Conservation (phyloP, 108 stramenopile species). For the Chaetoceros muelleri region DNA sequence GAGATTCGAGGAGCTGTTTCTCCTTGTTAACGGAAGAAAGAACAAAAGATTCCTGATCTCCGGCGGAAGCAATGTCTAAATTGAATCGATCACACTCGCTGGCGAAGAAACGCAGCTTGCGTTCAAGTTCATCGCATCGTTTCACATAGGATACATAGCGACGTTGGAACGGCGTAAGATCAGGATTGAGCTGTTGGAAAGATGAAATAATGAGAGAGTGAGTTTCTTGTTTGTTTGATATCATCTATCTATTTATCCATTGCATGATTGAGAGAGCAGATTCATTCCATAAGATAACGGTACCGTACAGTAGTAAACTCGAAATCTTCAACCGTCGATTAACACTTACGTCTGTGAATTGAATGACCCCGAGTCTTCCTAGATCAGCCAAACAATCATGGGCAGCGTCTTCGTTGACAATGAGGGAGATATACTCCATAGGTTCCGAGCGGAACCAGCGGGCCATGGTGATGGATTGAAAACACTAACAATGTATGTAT, state of each 20-base stretch:
- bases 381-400: slow-evolving; percentile 89
- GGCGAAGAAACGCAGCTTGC: slow-evolving; percentile 89
- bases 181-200: slow-evolving; percentile 74
- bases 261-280: no score
- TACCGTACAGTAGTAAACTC: background rate
- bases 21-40: slow-evolving; percentile 36
- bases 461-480: slow-evolving; percentile 54
- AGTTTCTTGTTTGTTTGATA: no score
- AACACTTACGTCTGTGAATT: slow-evolving; percentile 90
- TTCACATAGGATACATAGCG: slow-evolving; percentile 95
- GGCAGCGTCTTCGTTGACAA: slow-evolving; percentile 95
- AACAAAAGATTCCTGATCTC: slow-evolving; percentile 50
- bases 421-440: slow-evolving; percentile 97
- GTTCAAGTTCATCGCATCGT: slow-evolving; percentile 96
- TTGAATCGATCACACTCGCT: slow-evolving; percentile 87
- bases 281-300: slow-evolving; percentile 2
- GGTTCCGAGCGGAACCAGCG: slow-evolving; percentile 98
- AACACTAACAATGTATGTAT: background rate
- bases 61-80: slow-evolving; percentile 55
- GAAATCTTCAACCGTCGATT: slow-evolving; percentile 3
- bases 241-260: no score
- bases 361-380: slow-evolving; percentile 85
- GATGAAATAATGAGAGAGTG: slow-evolving; percentile 2
- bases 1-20: slow-evolving; percentile 66
- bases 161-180: slow-evolving; percentile 96